These are phyloP conservation scores for Kregervanrija pseudodelftensis DNA, from an alignment of 805 yeast species.

Conservation along the genomic window DNA sequence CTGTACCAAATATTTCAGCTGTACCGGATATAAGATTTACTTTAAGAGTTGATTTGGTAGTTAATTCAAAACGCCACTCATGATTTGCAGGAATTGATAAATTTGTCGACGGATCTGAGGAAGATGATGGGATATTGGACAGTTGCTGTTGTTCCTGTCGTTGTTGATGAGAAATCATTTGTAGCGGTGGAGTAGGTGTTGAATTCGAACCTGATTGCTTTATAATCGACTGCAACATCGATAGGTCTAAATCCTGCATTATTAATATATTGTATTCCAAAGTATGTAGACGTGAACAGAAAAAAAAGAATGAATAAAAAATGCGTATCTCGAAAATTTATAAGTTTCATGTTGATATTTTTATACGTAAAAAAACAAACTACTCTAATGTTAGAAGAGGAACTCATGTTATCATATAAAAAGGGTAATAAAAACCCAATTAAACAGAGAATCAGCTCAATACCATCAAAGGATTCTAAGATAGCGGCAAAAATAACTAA, in stretches of 20 bases:
- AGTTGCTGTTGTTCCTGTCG: constrained; percentile 3
- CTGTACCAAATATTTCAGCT: constrained; percentile 92
- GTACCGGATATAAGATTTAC: constrained; percentile 57
- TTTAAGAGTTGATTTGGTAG: constrained; percentile 36
- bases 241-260: constrained; percentile 6
- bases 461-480: constrained; percentile 1
- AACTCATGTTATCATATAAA: no score
- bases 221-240: constrained; percentile 18
- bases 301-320: no score
- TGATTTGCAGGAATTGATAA: constrained; percentile 24
- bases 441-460: constrained; percentile 2
- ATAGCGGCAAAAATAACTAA: not conserved
- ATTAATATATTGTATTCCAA: no score
- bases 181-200: no score
- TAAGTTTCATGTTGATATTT: no score
- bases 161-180: constrained; percentile 1
- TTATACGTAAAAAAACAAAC: no score
- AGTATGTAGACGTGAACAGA: no score
- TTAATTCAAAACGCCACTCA: constrained; percentile 77
- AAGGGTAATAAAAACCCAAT: no score
- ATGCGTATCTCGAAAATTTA: no score
- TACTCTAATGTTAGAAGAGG: no score
- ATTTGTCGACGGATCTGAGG: no score
- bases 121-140: not conserved
- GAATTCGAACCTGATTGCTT: constrained; percentile 3